Evolutionary conservation across 2,329 filamentous ascomycete species (phyloP), one percentile per base, ranked within the genome.

Genomic region (Fragosphaeria purpurea): DNA sequence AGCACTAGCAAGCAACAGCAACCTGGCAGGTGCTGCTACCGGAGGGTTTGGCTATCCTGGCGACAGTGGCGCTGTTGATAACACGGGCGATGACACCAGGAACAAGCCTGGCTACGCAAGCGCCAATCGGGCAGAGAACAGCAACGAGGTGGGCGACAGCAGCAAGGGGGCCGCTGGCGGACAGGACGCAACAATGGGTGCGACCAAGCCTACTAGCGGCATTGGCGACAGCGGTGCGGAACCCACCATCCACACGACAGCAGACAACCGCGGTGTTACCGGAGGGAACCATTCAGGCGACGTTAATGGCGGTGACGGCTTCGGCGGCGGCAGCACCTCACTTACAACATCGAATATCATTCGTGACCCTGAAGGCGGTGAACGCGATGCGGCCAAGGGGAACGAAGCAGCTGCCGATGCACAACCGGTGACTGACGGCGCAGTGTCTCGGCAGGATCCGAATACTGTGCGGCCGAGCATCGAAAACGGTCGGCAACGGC

Each of bases 381-480:
- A 44, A 7, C 4, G 42, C 30, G 12, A 11, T 33, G 42, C 30
- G 10, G 40, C 6, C 22, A 41, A 37, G 33, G 31, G 22, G 22
- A 30, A 11, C 12, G 30, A 35, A 1, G 33, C 39, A 5, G 43
- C 43, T 10, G 12, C 31, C 43, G 43, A 11, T 35, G 31, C 33
- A 9, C 38, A 22, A 10, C 34, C 22, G 5, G 33, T 38, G 7
- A 12, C 7, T 8, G 33, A 37, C 7, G 11, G 86, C 10, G 74
- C 79, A 47, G 82, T 83, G 5, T 81, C 85, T 6, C 80, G 88
- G 57, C 80, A 81, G 39, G 82, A 88, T 60, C 87, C 89, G 62
- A 90, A 85, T 61, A 87, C 86, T 12, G 76, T 48, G 2, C 77
- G 80, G 52, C 76, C 77, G n/a, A 70, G 67, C 47, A 69, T 70